Base-by-base conservation (phyloP, 306 rosid species). In the Fragaria nilgerrensis region DNA sequence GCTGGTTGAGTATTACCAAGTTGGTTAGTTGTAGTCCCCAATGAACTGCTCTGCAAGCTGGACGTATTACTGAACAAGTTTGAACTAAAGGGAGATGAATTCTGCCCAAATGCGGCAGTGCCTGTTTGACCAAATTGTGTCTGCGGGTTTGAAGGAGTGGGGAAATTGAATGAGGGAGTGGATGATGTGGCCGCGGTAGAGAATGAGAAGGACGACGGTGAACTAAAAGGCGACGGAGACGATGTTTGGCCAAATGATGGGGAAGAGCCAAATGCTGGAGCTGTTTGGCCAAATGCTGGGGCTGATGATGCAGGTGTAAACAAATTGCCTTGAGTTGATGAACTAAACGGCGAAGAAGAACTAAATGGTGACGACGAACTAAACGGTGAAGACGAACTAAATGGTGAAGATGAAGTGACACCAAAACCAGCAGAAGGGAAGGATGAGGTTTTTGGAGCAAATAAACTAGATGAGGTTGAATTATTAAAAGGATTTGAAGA, bases 401-500 rank as follows among this genome's bases (percentile, higher is more conserved):
- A 90, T 16, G 94, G 64, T 69, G 61, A 8, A 55, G 61, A 55
- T n/a, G 61, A 55, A 20, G 61, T 20, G 2, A 10, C 63, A 56
- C 85, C 87, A 89, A 90, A 92, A 47, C 65, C 77, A 39, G 86
- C 79, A 80, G 85, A 48, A 70, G 85, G 39, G 84, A 94, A 88
- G 14, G 87, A 75, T 53, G 96, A 79, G 77, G 82, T 66, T 82
- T 90, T 95, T 11, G 80, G 84, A 3, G 88, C 92, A 86, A 95
- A 95, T 52, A 89, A 83, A 85, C 80, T 89, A 22, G 97, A 80
- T 72, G 87, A 61, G 7, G 88, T 74, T 63, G 91, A 11, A 41
- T 81, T 36, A 73, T 93, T 83, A 75, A 92, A 92, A 63, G 88
- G 89, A 84, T 85, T 90, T 36, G 96, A 65, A 72, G 96, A 74